A percentile compares a stretch with the other conserved stretches of the same genome.
phyloP scores from a whole-genome alignment of 495 filamentous ascomycete genomes.

The Penicillium salamii region DNA sequence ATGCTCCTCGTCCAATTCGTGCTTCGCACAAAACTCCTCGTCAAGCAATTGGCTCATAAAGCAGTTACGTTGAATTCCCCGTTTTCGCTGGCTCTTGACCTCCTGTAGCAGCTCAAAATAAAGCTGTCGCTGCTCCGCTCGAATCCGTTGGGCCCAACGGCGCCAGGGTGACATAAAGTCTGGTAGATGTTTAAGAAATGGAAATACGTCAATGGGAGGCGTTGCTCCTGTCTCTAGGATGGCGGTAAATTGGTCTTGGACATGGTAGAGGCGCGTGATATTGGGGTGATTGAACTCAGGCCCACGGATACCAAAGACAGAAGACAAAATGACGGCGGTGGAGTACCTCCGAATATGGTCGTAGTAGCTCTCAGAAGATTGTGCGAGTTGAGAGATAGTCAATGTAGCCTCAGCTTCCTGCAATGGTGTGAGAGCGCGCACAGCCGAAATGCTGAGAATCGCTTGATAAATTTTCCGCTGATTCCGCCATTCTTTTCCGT shows the following conservation, averaged over 20 bases:
- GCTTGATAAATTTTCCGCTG: slow-evolving; percentile 13
- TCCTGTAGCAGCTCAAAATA: slow-evolving; percentile 24
- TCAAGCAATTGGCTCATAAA: slow-evolving; percentile 47
- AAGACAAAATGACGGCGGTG: slow-evolving; percentile 18
- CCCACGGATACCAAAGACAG: slow-evolving; percentile 39
- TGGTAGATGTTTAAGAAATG: slow-evolving; percentile 41
- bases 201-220: slow-evolving; percentile 50
- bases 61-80: slow-evolving; percentile 12
- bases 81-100: slow-evolving; percentile 11
- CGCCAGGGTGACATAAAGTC: slow-evolving; percentile 36
- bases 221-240: slow-evolving; percentile 49
- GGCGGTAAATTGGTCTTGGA: slow-evolving; percentile 49
- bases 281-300: slow-evolving; percentile 12
- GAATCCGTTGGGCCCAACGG: not conserved
- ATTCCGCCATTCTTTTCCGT: slow-evolving; percentile 18
- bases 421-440: slow-evolving; percentile 9
- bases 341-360: slow-evolving; percentile 21
- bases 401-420: slow-evolving; percentile 21
- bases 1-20: slow-evolving; percentile 26
- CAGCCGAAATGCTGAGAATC: slow-evolving; percentile 13
- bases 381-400: slow-evolving; percentile 16
- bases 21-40: slow-evolving; percentile 30
- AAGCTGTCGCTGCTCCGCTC: slow-evolving; percentile 10
- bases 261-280: slow-evolving; percentile 38
- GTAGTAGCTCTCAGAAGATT: slow-evolving; percentile 11